Conservation (phyloP, 106 monocot genomes). For the Dactylorhiza incarnata region DNA sequence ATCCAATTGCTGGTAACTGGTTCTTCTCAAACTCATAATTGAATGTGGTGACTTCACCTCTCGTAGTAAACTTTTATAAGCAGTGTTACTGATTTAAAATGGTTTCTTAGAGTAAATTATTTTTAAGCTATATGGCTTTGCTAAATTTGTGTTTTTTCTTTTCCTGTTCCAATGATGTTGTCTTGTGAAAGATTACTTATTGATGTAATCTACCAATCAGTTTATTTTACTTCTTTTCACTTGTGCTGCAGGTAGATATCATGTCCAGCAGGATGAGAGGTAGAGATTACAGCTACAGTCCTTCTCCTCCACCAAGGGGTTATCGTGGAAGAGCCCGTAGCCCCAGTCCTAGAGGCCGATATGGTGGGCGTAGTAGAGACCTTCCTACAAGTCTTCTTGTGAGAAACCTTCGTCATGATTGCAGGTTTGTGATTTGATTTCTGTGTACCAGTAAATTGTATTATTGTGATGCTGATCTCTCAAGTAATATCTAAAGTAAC, state of each 20-base stretch:
- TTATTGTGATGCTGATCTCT: neutral
- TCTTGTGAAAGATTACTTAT: neutral
- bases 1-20: no score
- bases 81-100: neutral
- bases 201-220: neutral
- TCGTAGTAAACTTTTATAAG: neutral
- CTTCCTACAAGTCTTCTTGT: slow-evolving; percentile 87
- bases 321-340: slow-evolving; percentile 71
- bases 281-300: slow-evolving; percentile 88
- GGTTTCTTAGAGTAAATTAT: neutral
- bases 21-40: neutral
- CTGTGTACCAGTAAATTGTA: neutral
- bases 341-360: slow-evolving; percentile 71
- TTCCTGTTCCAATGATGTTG: neutral
- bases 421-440: slow-evolving; percentile 38
- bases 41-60: neutral
- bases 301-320: slow-evolving; percentile 78
- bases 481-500: neutral
- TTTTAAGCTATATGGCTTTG: neutral
- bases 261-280: slow-evolving; percentile 48
- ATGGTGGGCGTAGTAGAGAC: slow-evolving; percentile 73
- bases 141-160: neutral
- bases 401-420: slow-evolving; percentile 88
- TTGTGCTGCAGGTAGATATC: slow-evolving; percentile 7
- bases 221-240: neutral